Evolutionary conservation across 139 green algal species (phyloP), one percentile per base, ranked within the genome.

Genomic region (Chlorokybus atmophyticus): DNA sequence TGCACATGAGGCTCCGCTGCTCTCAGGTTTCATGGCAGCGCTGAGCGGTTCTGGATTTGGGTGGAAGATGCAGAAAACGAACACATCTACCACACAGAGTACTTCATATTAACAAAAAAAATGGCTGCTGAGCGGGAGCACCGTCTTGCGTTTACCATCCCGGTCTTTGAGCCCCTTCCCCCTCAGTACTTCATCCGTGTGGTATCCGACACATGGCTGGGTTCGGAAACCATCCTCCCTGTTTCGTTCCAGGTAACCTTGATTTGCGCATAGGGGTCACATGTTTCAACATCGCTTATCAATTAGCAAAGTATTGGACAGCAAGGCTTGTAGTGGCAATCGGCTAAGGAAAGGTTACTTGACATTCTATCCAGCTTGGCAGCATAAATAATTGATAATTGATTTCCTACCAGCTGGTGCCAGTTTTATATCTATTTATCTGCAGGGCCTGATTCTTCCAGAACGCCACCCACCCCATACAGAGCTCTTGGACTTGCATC

Each of bases 91-190:
- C 87, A 95, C 75, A 79, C 53, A 5, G 84, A 95, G 78, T 74
- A 68, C 3, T 95, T 90, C 80, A 71, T 70, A 44, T 74, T 95
- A 50, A 93, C 81, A 23, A 90, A 90, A 60, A 87, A 88, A 55
- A 86, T 88, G 79, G 35, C 35, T 21, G 59, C 64, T 4, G 76
- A 88, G 55, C 60, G 66, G 4, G 41, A 57, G 10, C 84, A 93
- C 59, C 50, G 17, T 14, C 21, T 96, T 30, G 71, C 75, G 28
- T 96, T 97, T 76, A 93, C 84, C 40, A 94, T 97, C 54, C 90
- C 90, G 40, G 87, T 97, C 51, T 86, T 84, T 41, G 89, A 97
- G 81, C 90, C 90, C 3, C 77, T 96, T 42, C 89, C 90, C 39
- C 28, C 67, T 1, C 76, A 86, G 51, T 86, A 86, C 57, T 86